phyloP scores from a whole-genome alignment of 2,329 filamentous ascomycete genomes.

The Nigrospora sphaerica region DNA sequence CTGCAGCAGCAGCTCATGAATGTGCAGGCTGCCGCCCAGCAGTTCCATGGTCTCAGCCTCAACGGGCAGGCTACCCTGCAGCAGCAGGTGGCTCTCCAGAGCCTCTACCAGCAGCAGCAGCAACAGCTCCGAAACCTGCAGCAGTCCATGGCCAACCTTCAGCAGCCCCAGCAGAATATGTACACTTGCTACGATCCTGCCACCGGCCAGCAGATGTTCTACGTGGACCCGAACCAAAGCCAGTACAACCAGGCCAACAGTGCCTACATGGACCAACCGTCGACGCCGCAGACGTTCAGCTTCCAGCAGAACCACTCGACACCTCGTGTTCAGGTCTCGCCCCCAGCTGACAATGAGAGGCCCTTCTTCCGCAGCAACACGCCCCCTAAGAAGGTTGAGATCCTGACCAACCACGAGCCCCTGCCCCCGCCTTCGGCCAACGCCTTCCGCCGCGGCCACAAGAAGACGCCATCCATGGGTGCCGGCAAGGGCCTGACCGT shows the following conservation, averaged over 20 bases:
- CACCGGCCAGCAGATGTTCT: conserved; percentile 77
- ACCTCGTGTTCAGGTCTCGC: conserved; percentile 76
- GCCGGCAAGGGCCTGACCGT: conserved; percentile 47
- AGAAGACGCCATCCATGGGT: conserved; percentile 67
- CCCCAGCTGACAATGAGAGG: conserved; percentile 53
- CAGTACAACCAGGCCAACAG: conserved; percentile 25
- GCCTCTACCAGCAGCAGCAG: conserved; percentile 41
- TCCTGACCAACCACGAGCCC: conserved; percentile 60
- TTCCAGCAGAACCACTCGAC: conserved; percentile 46
- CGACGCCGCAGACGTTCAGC: conserved; percentile 21
- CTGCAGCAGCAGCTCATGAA: conserved; percentile 87
- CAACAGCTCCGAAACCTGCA: conserved; percentile 63
- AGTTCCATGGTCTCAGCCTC: conserved; percentile 72
- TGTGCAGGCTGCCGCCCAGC: conserved; percentile 76
- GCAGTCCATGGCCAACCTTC: conserved; percentile 46
- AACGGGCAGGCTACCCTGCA: conserved; percentile 43
- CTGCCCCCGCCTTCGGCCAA: conserved; percentile 84
- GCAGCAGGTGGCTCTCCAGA: conserved; percentile 41
- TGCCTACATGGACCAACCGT: conserved; percentile 34
- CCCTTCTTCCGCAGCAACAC: conserved; percentile 54
- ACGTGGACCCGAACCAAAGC: conserved; percentile 57
- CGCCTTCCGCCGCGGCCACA: conserved; percentile 88
- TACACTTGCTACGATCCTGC: conserved; percentile 79
- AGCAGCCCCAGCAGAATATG: conserved; percentile 57
- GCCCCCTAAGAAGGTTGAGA: conserved; percentile 59